Evolutionary conservation across 2,329 filamentous ascomycete genomes (phyloP).

Genomic region (Alternaria metachromatica): DNA sequence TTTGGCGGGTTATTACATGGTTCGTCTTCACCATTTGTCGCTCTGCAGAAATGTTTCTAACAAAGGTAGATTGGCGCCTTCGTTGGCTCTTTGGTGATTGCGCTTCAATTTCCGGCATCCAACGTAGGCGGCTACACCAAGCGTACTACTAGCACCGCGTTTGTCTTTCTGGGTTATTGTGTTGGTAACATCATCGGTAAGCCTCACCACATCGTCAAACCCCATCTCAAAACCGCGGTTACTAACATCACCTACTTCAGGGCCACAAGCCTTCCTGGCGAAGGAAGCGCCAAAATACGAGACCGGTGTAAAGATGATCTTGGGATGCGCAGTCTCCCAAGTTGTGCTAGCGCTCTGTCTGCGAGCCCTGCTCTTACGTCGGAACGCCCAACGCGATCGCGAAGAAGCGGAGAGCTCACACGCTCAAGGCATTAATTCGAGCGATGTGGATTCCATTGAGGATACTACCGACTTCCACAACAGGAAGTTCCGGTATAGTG

Average conservation of each 20-base stretch:
- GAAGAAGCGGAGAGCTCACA: neutral
- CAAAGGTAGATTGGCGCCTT: constrained; percentile 45
- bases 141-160: constrained; percentile 54
- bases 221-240: neutral
- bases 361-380: constrained; percentile 4
- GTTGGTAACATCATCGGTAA: constrained; percentile 56
- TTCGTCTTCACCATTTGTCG: neutral
- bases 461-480: constrained; percentile 8
- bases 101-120: constrained; percentile 59
- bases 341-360: constrained; percentile 42
- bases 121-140: constrained; percentile 50
- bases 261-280: constrained; percentile 55
- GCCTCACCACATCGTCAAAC: neutral
- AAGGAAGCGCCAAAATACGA: constrained; percentile 57
- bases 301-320: constrained; percentile 60
- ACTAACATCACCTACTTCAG: neutral
- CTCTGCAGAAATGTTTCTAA: constrained; percentile 11
- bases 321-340: constrained; percentile 56
- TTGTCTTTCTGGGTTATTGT: constrained; percentile 57
- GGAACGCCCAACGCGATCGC: constrained; percentile 3
- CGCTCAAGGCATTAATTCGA: neutral
- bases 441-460: neutral
- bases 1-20: constrained; percentile 61
- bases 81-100: constrained; percentile 61
- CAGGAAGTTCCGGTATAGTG: constrained; percentile 2